Percentiles rank a stretch among this genome's conserved stretches.
These are phyloP conservation scores for Fusarium redolens DNA, from an alignment of 2,329 filamentous ascomycete species.

Conservation along the genomic window DNA sequence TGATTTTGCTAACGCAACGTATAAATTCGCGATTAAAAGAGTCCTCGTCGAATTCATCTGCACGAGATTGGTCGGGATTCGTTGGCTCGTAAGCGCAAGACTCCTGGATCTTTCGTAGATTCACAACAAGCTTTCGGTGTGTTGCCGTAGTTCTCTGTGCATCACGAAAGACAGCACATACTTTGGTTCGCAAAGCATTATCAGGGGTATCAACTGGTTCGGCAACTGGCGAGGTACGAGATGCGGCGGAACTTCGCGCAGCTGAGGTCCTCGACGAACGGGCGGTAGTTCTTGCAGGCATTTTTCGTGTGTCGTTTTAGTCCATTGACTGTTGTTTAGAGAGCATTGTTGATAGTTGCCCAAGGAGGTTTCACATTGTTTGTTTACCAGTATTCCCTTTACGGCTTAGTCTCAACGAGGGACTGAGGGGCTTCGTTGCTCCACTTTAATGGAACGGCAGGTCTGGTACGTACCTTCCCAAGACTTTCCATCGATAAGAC, in stretches of 20 bases:
- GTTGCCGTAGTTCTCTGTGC: conserved; percentile 91
- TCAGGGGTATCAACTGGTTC: conserved; percentile 81
- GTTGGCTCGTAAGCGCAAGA: conserved; percentile 76
- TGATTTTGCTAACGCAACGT: conserved; percentile 82
- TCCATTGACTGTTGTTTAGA: conserved; percentile 8
- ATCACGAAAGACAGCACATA: conserved; percentile 79
- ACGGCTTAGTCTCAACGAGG: conserved; percentile 40
- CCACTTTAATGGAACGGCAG: not conserved
- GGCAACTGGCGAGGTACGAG: conserved; percentile 64
- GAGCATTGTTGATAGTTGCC: conserved; percentile 11
- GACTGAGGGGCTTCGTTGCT: conserved; percentile 8
- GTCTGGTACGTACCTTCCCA: not conserved
- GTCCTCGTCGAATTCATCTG: conserved; percentile 80
- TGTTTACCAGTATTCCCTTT: conserved; percentile 49
- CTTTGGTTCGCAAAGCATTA: conserved; percentile 77
- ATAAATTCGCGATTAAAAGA: conserved; percentile 90
- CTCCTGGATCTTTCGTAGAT: conserved; percentile 90
- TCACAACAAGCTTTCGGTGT: conserved; percentile 89
- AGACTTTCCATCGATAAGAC: conserved; percentile 12
- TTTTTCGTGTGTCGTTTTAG: conserved; percentile 43
- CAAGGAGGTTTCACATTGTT: conserved; percentile 36
- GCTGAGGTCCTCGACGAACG: conserved; percentile 60
- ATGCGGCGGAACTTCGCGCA: conserved; percentile 59
- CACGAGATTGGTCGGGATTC: conserved; percentile 61
- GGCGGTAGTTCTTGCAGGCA: conserved; percentile 63